Conservation (phyloP, 345 rosid species). For the Pugionium dolabratum region DNA sequence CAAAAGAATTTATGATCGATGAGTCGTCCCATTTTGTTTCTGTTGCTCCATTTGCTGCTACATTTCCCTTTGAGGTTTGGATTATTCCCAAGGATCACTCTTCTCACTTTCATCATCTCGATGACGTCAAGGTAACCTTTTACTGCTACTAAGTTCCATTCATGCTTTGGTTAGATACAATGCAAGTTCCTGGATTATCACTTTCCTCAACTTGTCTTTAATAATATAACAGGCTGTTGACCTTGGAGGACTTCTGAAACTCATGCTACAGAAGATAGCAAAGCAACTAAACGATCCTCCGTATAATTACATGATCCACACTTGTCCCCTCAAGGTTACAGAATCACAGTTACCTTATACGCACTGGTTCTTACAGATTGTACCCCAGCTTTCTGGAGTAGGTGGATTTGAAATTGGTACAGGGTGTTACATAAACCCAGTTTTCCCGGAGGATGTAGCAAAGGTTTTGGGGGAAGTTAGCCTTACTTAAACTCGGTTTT, state of each 20-base stretch:
- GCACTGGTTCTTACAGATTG: constrained; percentile 82
- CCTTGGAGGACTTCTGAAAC: constrained; percentile 69
- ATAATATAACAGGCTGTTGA: constrained; percentile 62
- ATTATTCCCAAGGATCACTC: constrained; percentile 67
- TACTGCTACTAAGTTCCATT: background rate
- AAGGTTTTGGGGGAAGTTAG: constrained; percentile 66
- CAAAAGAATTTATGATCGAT: constrained; percentile 55
- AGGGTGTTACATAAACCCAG: constrained; percentile 87
- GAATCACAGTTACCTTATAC: constrained; percentile 47
- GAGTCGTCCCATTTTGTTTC: constrained; percentile 65
- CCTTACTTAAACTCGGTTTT: constrained; percentile 33
- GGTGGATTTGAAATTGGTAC: constrained; percentile 85
- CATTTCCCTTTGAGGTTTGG: constrained; percentile 87
- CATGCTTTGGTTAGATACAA: constrained; percentile 2
- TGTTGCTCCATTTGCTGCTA: constrained; percentile 63
- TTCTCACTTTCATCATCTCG: constrained; percentile 70
- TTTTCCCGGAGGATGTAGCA: constrained; percentile 86
- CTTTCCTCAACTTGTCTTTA: constrained; percentile 13
- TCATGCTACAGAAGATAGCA: constrained; percentile 65
- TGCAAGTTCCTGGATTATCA: constrained; percentile 5
- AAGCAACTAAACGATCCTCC: constrained; percentile 68
- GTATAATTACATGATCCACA: constrained; percentile 86
- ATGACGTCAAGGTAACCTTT: constrained; percentile 52
- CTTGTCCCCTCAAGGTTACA: constrained; percentile 56
- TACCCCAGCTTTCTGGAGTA: constrained; percentile 65